Evolutionary conservation across 345 rosid species (phyloP), one percentile per base, ranked within the genome.

Genomic region (Theobroma cacao): DNA sequence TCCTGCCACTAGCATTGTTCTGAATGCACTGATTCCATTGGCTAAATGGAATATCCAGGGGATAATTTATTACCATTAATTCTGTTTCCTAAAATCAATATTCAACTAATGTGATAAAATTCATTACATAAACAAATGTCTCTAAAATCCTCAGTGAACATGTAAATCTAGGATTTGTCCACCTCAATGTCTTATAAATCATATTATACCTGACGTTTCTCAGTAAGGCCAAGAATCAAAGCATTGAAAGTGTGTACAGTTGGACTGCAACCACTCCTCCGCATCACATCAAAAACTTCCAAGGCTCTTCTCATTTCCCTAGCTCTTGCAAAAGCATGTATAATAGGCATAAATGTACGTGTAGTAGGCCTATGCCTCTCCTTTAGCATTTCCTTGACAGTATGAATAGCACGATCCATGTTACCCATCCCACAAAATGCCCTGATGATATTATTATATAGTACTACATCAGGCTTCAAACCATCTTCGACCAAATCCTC

Each of bases 371-470:
- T 86, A 74, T 87, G 91, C 80, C 91, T 92, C 88, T 87, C 85
- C 88, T 86, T 93, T 83, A 91, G 93, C 99, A 96, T 96, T 82
- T 90, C 92, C 77, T 92, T 96, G 43, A 94, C 91, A 67, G 90
- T 90, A 67, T 85, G 81, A 82, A 96, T 81, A 1, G 98, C 99
- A 76, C 99, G 93, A 7, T 89, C 95, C 94, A 93, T 92, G 87
- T 90, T 95, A 81, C 98, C 98, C 99, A 96, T 93, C 74, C 97
- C 98, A 82, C 99, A 96, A 78, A 93, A 94, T 69, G 95, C 99
- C 74, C 84, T 73, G 13, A 96, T 87, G 38, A 93, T 91, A 89
- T 92, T 90, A 87, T 96, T 96, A 67, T 92, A 94, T 11, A 94
- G 93, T 75, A 96, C 86, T 62, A 88, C 95, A 79, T 96, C 99